phyloP scores from a whole-genome alignment of 2,329 filamentous ascomycete species.

The Monilinia polystroma region DNA sequence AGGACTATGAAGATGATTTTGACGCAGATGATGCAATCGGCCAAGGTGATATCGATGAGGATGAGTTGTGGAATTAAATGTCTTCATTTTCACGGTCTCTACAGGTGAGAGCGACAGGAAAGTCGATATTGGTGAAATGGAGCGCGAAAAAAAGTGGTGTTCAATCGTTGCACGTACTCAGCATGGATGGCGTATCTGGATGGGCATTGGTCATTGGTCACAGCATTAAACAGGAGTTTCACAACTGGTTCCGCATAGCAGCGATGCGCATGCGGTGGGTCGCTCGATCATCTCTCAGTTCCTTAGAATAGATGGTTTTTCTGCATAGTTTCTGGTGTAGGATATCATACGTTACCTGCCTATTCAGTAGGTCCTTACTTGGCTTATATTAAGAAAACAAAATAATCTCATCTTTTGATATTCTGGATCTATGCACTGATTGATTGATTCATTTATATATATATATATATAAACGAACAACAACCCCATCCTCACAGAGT shows the following conservation, averaged over 20 bases:
- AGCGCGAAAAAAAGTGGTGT: not conserved
- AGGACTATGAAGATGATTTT: slow-evolving; percentile 15
- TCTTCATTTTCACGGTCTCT: not conserved
- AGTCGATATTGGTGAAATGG: not conserved
- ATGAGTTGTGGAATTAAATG: slow-evolving; percentile 13
- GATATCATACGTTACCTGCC: too few relatives aligned
- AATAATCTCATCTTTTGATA: too few relatives aligned
- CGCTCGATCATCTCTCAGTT: too few relatives aligned
- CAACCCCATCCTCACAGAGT: too few relatives aligned
- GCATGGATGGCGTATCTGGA: slow-evolving; percentile 5
- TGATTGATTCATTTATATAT: too few relatives aligned
- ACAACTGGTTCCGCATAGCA: not conserved
- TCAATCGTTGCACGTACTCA: not conserved
- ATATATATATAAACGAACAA: too few relatives aligned
- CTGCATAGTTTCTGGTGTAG: too few relatives aligned
- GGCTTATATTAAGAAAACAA: too few relatives aligned
- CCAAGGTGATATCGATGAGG: slow-evolving; percentile 20
- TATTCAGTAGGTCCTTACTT: too few relatives aligned
- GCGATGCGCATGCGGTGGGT: not conserved
- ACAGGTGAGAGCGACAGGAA: not conserved
- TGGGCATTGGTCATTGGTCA: too few relatives aligned
- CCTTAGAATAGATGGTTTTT: too few relatives aligned
- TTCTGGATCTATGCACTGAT: too few relatives aligned
- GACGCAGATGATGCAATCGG: slow-evolving; percentile 14
- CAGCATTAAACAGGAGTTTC: not conserved